phyloP scores from a whole-genome alignment of 208 protist genomes.

The Strigomonas galati region DNA sequence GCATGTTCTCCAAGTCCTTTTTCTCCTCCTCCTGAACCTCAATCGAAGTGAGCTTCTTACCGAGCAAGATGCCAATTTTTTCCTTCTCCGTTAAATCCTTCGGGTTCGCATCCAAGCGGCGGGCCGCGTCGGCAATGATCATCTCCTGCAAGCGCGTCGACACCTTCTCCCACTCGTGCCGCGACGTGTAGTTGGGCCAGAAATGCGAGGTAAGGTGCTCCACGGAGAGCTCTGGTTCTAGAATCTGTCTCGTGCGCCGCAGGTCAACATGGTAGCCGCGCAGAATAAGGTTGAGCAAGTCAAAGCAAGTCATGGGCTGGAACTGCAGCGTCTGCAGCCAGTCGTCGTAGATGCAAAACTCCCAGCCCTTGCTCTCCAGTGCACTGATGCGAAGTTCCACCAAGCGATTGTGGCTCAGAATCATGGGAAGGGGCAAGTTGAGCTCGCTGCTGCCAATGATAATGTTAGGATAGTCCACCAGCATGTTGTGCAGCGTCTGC shows the following conservation, averaged over 20 bases:
- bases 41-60: slow-evolving; percentile 98
- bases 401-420: slow-evolving; percentile 99
- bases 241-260: slow-evolving; percentile 96
- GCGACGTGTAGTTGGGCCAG: slow-evolving; percentile 98
- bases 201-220: slow-evolving; percentile 97
- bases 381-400: slow-evolving; percentile 99
- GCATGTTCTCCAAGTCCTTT: slow-evolving; percentile 97
- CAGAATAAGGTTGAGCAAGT: slow-evolving; percentile 99
- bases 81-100: slow-evolving; percentile 99
- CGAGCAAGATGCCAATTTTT: slow-evolving; percentile 99
- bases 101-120: slow-evolving; percentile 99
- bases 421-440: slow-evolving; percentile 98
- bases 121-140: slow-evolving; percentile 99
- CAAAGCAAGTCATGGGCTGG: slow-evolving; percentile 99
- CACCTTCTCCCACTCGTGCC: slow-evolving; percentile 99
- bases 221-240: slow-evolving; percentile 96
- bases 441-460: slow-evolving; percentile 99
- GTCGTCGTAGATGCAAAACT: slow-evolving; percentile 99
- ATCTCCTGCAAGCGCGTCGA: slow-evolving; percentile 99
- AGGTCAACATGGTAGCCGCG: slow-evolving; percentile 98
- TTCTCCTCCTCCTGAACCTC: slow-evolving; percentile 98
- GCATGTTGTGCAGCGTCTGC: slow-evolving; percentile 90
- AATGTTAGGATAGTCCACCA: slow-evolving; percentile 99
- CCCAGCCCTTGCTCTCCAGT: slow-evolving; percentile 97
- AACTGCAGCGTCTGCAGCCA: slow-evolving; percentile 97